These are phyloP conservation scores for Leptoxyphium fumago DNA, from an alignment of 2,329 filamentous ascomycete species.

Conservation along the genomic window DNA sequence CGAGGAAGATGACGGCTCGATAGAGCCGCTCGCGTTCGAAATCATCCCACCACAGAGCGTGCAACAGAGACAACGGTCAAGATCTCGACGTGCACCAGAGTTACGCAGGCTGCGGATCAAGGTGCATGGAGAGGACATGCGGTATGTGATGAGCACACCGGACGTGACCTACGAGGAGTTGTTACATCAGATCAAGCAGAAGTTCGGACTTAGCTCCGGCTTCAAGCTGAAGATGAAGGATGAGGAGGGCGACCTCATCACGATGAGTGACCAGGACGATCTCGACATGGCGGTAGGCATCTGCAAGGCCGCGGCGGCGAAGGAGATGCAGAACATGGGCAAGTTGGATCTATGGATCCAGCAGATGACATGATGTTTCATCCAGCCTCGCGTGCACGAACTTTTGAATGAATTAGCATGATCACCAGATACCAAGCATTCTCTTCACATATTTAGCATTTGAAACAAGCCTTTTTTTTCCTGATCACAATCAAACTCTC, in stretches of 20 bases:
- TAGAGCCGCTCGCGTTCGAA: constrained; percentile 41
- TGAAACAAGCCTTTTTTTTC: no score
- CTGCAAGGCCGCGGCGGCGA: constrained; percentile 37
- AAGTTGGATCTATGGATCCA: constrained; percentile 68
- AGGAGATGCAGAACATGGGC: constrained; percentile 68
- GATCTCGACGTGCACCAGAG: constrained; percentile 39
- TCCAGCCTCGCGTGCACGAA: no score
- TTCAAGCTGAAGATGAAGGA: constrained; percentile 86
- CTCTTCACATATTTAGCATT: no score
- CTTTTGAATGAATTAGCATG: no score
- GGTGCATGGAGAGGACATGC: constrained; percentile 77
- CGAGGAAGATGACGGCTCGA: constrained; percentile 34
- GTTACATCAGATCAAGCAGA: constrained; percentile 64
- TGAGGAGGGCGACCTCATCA: constrained; percentile 90
- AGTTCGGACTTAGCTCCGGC: constrained; percentile 60
- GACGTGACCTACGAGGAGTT: constrained; percentile 64
- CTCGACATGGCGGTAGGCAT: constrained; percentile 70
- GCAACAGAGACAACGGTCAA: constrained; percentile 30
- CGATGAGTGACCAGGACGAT: constrained; percentile 92
- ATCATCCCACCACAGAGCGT: constrained; percentile 27
- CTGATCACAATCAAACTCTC: no score
- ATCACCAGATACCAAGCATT: no score
- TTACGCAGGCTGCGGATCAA: constrained; percentile 74
- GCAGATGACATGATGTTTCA: constrained; percentile 5
- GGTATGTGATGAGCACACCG: constrained; percentile 75